Evolutionary conservation across 2,329 filamentous ascomycete species (phyloP).

Genomic region (Penicillium sp.): DNA sequence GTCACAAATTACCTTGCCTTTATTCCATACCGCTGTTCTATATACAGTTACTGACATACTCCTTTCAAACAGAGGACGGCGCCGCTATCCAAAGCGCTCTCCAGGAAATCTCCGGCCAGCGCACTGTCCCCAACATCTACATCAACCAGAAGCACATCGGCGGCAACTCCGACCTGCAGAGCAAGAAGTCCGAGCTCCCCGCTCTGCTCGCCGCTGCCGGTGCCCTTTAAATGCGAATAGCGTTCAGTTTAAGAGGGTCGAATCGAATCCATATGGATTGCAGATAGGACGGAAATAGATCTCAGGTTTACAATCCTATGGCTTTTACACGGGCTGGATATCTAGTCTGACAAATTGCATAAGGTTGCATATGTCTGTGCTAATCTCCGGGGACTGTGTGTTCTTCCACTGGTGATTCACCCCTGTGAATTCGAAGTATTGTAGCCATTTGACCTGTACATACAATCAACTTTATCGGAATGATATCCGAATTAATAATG

Average conservation of each 20-base stretch:
- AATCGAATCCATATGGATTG: neutral
- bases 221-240: conserved; percentile 51
- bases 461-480: too few species aligned
- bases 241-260: neutral
- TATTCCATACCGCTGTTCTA: neutral
- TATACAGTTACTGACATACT: neutral
- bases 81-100: conserved; percentile 80
- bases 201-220: conserved; percentile 63
- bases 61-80: conserved; percentile 68
- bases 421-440: too few species aligned
- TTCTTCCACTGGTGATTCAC: too few species aligned
- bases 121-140: conserved; percentile 93
- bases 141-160: conserved; percentile 90
- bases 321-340: too few species aligned
- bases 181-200: conserved; percentile 63
- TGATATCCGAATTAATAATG: too few species aligned
- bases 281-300: neutral
- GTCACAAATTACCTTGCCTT: neutral
- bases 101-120: conserved; percentile 74
- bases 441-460: too few species aligned
- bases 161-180: conserved; percentile 87
- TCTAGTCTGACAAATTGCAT: too few species aligned
- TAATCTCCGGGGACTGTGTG: too few species aligned
- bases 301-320: too few species aligned
- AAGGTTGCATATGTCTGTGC: too few species aligned